Percentiles rank a stretch among this genome's conserved stretches.
Evolutionary conservation across 805 yeast species (phyloP).

Genomic region (Lachancea quebecensis): DNA sequence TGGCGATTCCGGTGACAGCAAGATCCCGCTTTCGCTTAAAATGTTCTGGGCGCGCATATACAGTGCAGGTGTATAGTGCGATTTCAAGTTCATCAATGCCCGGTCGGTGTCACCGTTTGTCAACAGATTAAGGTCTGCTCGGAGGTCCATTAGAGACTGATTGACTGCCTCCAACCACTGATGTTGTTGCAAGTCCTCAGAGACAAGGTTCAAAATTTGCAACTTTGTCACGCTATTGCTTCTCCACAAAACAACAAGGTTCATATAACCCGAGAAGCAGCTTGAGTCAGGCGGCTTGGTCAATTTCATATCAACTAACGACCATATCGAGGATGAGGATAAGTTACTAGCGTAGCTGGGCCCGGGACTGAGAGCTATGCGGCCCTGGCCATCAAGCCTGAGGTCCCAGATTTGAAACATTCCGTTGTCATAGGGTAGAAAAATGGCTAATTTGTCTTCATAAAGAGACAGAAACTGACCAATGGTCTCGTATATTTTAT

Average conservation of each 20-base stretch:
- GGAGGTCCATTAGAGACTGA: slow-evolving; percentile 26
- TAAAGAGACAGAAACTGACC: slow-evolving; percentile 34
- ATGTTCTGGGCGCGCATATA: slow-evolving; percentile 40
- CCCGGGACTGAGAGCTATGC: slow-evolving; percentile 9
- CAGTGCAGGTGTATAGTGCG: slow-evolving; percentile 47
- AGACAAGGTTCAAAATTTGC: slow-evolving; percentile 30
- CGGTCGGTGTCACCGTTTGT: slow-evolving; percentile 42
- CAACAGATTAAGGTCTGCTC: slow-evolving; percentile 37
- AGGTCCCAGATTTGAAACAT: slow-evolving; percentile 37
- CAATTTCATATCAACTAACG: slow-evolving; percentile 26
- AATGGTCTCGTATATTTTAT: slow-evolving; percentile 17
- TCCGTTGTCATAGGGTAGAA: slow-evolving; percentile 40
- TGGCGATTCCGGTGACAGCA: slow-evolving; percentile 21
- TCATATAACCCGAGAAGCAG: slow-evolving; percentile 19
- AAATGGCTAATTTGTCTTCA: slow-evolving; percentile 31
- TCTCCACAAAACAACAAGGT: slow-evolving; percentile 50
- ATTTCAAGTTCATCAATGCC: slow-evolving; percentile 41
- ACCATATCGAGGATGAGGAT: slow-evolving; percentile 29
- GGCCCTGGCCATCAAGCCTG: slow-evolving; percentile 12
- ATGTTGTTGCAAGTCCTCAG: slow-evolving; percentile 18
- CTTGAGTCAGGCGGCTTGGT: slow-evolving; percentile 20
- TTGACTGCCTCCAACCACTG: slow-evolving; percentile 26
- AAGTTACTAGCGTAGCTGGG: slow-evolving; percentile 20
- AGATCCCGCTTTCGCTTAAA: slow-evolving; percentile 20
- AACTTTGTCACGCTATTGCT: slow-evolving; percentile 49